A percentile compares a stretch with the other conserved stretches of the same genome.
Conservation (phyloP, 805 yeast species). For the Candida pseudofarinosa region DNA sequence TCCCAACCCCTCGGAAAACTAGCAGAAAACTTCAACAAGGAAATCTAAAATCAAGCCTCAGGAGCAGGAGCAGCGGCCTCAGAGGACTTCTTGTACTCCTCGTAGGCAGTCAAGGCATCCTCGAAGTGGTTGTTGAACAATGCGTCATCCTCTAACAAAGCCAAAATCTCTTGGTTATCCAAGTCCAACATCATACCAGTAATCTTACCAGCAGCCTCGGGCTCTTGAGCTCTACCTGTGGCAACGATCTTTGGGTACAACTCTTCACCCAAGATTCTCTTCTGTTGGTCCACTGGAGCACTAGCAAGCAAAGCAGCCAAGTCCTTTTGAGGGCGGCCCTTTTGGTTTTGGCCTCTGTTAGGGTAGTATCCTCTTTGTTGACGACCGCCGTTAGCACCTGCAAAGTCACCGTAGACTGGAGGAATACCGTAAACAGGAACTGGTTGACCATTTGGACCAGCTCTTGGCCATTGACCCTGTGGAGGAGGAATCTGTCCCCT, state of each 20-base stretch:
- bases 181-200: constrained; percentile 98
- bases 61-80: constrained; percentile 22
- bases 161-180: constrained; percentile 86
- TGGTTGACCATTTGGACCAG: constrained; percentile 84
- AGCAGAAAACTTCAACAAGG: constrained; percentile 2
- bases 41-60: background rate
- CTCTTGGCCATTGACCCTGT: constrained; percentile 68
- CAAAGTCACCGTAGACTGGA: constrained; percentile 62
- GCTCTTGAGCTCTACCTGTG: constrained; percentile 81
- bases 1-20: background rate
- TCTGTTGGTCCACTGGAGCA: constrained; percentile 85
- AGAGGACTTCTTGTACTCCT: constrained; percentile 72
- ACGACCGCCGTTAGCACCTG: constrained; percentile 35
- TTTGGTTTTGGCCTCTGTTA: constrained; percentile 41
- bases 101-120: constrained; percentile 93
- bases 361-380: constrained; percentile 61
- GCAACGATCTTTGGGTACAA: constrained; percentile 88
- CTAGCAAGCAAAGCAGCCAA: constrained; percentile 61
- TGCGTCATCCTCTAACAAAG: constrained; percentile 84
- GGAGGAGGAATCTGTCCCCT: constrained; percentile 65
- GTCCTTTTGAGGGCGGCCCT: constrained; percentile 40
- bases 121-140: constrained; percentile 85
- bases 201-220: constrained; percentile 96
- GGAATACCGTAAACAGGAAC: constrained; percentile 80
- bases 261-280: constrained; percentile 97